Conservation (phyloP, 1,139 yeast genomes). For the Sugiyamaella japonica region DNA sequence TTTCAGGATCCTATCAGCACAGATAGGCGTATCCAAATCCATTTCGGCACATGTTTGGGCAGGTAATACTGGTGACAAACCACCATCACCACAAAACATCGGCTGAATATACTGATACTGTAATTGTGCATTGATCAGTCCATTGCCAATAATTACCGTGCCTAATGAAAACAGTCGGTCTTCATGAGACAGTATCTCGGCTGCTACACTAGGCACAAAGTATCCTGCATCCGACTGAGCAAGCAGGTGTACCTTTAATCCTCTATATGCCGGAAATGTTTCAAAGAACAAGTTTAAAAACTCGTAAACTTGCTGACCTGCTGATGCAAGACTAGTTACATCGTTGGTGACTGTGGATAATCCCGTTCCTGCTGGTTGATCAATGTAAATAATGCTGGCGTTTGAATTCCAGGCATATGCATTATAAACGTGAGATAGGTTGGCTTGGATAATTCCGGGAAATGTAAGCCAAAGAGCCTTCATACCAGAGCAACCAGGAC, state of each 20-base stretch:
- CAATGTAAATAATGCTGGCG: slow-evolving; percentile 67
- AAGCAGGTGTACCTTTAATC: slow-evolving; percentile 84
- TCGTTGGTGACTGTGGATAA: slow-evolving; percentile 53
- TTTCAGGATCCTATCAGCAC: slow-evolving; percentile 73
- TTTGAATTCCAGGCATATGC: slow-evolving; percentile 70
- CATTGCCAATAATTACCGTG: slow-evolving; percentile 92
- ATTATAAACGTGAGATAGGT: slow-evolving; percentile 52
- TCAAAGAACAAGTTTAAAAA: slow-evolving; percentile 87
- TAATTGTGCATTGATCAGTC: slow-evolving; percentile 87
- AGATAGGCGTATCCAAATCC: slow-evolving; percentile 72
- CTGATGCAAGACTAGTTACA: slow-evolving; percentile 53
- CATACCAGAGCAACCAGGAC: slow-evolving; percentile 72
- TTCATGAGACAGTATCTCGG: slow-evolving; percentile 75
- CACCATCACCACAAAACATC: slow-evolving; percentile 97
- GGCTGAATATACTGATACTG: slow-evolving; percentile 91
- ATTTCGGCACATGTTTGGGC: slow-evolving; percentile 78
- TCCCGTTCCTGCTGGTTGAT: slow-evolving; percentile 76
- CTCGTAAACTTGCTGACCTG: slow-evolving; percentile 91
- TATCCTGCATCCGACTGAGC: slow-evolving; percentile 99
- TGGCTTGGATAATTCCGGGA: slow-evolving; percentile 54
- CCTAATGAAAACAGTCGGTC: slow-evolving; percentile 81
- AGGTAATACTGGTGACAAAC: slow-evolving; percentile 74
- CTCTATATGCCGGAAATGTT: slow-evolving; percentile 80
- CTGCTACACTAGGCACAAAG: slow-evolving; percentile 90
- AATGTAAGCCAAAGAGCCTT: slow-evolving; percentile 66